Conservation (phyloP, 208 protist species). For the Crithidia fasciculata region DNA sequence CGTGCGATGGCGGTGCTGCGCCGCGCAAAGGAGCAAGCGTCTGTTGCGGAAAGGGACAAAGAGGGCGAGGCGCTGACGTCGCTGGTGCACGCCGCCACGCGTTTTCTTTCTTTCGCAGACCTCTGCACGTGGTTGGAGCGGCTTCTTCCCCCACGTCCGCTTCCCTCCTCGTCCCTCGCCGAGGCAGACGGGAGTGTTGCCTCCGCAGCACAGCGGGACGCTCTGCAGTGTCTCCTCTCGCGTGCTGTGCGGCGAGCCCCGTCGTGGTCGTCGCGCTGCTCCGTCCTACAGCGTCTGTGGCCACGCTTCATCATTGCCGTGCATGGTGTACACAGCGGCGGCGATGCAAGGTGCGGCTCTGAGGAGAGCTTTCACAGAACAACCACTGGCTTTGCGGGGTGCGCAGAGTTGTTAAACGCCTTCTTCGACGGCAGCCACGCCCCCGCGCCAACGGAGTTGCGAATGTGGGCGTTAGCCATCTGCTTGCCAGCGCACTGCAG, state of each 20-base stretch:
- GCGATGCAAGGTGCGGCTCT: too few relatives aligned
- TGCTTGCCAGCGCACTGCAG: too few relatives aligned
- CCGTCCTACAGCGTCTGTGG: slow-evolving; percentile 5
- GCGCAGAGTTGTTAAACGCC: slow-evolving; percentile 12
- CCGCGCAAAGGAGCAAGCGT: not conserved
- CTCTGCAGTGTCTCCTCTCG: slow-evolving; percentile 21
- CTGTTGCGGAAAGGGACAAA: too few relatives aligned
- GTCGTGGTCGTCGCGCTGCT: slow-evolving; percentile 20
- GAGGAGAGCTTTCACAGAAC: too few relatives aligned
- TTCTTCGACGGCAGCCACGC: slow-evolving; percentile 15
- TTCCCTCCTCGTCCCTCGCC: not conserved
- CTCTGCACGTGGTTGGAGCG: slow-evolving; percentile 14
- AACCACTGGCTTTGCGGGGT: not conserved
- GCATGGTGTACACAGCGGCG: too few relatives aligned
- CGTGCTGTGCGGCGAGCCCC: slow-evolving; percentile 20
- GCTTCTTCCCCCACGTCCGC: not conserved
- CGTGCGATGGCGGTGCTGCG: slow-evolving; percentile 1
- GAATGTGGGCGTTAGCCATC: too few relatives aligned
- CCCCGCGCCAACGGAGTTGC: not conserved
- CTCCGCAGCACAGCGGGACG: slow-evolving; percentile 1
- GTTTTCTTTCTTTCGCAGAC: not conserved
- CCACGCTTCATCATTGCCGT: not conserved
- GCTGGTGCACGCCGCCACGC: slow-evolving; percentile 15
- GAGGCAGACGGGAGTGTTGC: not conserved
- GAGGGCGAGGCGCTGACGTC: slow-evolving; percentile 8